A percentile compares a stretch with the other conserved stretches of the same genome.
These are phyloP conservation scores for Hanseniaspora lachancei DNA, from an alignment of 805 yeast genomes.

Conservation along the genomic window DNA sequence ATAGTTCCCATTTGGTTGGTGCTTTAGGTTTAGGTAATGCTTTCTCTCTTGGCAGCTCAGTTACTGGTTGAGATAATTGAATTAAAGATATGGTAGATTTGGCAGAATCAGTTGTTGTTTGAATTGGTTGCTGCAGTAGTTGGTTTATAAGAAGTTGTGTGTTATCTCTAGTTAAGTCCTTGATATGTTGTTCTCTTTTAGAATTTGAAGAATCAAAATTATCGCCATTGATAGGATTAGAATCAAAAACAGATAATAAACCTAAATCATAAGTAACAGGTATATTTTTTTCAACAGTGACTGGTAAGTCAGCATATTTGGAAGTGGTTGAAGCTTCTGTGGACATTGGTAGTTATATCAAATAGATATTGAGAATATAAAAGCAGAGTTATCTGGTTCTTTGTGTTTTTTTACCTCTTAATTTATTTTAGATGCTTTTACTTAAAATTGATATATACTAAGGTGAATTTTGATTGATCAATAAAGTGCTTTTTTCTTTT, in stretches of 20 bases:
- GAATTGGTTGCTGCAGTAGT: constrained; percentile 75
- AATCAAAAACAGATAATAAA: constrained; percentile 76
- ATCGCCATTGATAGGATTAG: constrained; percentile 64
- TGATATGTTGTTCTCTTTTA: constrained; percentile 51
- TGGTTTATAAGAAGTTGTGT: constrained; percentile 86
- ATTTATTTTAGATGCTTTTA: too few species aligned
- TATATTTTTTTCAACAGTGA: constrained; percentile 79
- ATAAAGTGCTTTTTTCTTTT: too few species aligned
- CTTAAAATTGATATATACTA: not conserved
- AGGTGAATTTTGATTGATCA: too few species aligned
- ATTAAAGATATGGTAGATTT: constrained; percentile 67
- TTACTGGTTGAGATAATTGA: constrained; percentile 69
- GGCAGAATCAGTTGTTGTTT: constrained; percentile 65
- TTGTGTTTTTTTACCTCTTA: not conserved
- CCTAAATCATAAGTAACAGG: constrained; percentile 87
- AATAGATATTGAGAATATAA: not conserved
- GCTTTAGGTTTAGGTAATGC: constrained; percentile 86
- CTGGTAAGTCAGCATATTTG: constrained; percentile 35
- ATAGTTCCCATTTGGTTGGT: constrained; percentile 90
- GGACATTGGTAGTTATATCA: constrained; percentile 16
- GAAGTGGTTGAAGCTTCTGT: constrained; percentile 10
- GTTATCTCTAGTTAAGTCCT: constrained; percentile 70
- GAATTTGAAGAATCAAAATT: constrained; percentile 41
- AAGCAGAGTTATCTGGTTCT: not conserved
- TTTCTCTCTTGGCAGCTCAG: constrained; percentile 86